Evolutionary conservation across 2,329 filamentous ascomycete species (phyloP), one percentile per base, ranked within the genome.

Genomic region (Aureobasidium zeae): DNA sequence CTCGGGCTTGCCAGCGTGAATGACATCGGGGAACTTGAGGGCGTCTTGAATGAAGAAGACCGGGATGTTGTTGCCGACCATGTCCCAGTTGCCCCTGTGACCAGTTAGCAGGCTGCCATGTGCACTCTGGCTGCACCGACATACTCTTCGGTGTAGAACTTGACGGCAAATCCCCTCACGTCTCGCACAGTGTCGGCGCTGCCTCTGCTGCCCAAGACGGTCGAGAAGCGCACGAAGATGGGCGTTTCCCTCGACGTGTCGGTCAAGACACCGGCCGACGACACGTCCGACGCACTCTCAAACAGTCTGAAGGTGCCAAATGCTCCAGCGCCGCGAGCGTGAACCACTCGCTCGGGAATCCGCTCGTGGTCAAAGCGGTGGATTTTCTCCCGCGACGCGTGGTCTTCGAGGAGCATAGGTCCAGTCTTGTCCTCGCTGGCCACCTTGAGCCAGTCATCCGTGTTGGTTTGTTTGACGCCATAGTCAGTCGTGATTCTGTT

Each of bases 101-200:
- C 3, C 3, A 20, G 34, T 36, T n/a, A 36, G 34, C n/a, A n/a
- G n/a, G n/a, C n/a, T n/a, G n/a, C n/a, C 17, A 15, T 4, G 5
- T 9, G n/a, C n/a, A 4, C 7, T 24, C 16, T 29, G 26, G 8
- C n/a, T 24, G 6, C 7, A 13, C n/a, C 16, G 13, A 22, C 32
- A 20, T n/a, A 35, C 54, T 88, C 83, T 1, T 82, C 66, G 0
- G 83, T 87, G 57, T 87, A 87, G 55, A 85, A 78, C 61, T 85
- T 86, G 49, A 85, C 63, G 0, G 84, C 83, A 50, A 89, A 91
- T 1, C 85, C 84, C 26, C 83, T 76, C 2, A 87, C 81, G 66
- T 91, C 84, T n/a, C 85, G 76, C 1, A 87, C 84, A 0, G 83
- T 88, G 57, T 91, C 85, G 5, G 83, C 81, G 39, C 79, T 84